Base-by-base conservation (phyloP, 208 protist species). In the Crithidia mellificae region DNA sequence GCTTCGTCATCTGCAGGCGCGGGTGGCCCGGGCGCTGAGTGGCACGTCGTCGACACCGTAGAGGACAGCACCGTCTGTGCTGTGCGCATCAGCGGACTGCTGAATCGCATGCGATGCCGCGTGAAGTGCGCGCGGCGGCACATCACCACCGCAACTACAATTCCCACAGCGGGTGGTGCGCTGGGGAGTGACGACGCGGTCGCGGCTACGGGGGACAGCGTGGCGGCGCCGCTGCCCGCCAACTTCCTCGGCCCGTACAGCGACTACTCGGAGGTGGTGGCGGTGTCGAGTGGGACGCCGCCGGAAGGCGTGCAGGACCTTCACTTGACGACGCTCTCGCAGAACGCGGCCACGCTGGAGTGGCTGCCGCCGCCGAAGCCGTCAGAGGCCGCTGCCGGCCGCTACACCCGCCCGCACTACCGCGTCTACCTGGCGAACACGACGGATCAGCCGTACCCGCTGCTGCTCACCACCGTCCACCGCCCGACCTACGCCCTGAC, bases 281-380 rank as follows among this genome's bases (percentile, higher is more conserved):
- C 58, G 19, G 68, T 96, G 19, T 87, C 83, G 22, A 87, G 69
- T 61, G 88, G 87, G 49, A 88, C 63, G 3, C 90, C 91, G 20
- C 93, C 93, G n/a, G 90, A 94, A 56, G 77, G 90, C 22, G 86
- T 89, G n/a, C 56, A 74, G 9, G 63, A 82, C 34, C 77, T 96
- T 27, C 55, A 69, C 59, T 68, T 96, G 36, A 73, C 74, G 8
- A 72, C 62, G n/a, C 77, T 96, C 43, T 75, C 82, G 24, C 70
- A 77, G 50, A 82, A 83, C 68, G 54, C 69, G 27, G 81, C 88
- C 17, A 88, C 83, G 15, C 46, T 95, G 27, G 82, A 87, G 69
- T 97, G 93, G 91, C 70, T 76, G 1, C 71, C 78, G 20, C 73
- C 88, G 38, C 72, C 72, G 15, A 72, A 78, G 70, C 49, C 36